These are phyloP conservation scores for Colletotrichum tanaceti DNA, from an alignment of 2,329 filamentous ascomycete species.

Conservation along the genomic window DNA sequence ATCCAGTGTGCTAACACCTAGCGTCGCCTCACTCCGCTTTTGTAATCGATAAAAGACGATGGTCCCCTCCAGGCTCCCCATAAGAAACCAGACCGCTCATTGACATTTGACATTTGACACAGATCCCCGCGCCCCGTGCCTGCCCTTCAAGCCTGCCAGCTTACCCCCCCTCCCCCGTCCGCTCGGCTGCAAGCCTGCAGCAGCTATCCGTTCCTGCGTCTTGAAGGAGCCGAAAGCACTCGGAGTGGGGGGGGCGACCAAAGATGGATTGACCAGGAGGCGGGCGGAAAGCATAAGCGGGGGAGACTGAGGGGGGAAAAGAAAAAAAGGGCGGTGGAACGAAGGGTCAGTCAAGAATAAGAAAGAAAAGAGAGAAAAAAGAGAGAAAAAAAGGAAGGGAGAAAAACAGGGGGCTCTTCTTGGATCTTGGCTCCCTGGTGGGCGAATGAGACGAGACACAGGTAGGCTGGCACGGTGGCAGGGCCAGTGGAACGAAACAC, in stretches of 20 bases:
- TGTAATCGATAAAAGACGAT: conserved; percentile 10
- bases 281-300: background rate
- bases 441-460: background rate
- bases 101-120: background rate
- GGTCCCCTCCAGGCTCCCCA: background rate
- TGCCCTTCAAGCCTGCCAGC: too few relatives aligned
- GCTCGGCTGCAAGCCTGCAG: background rate
- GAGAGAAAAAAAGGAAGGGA: too few relatives aligned
- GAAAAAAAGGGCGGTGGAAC: too few relatives aligned
- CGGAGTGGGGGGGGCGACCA: background rate
- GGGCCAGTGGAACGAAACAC: background rate
- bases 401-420: background rate
- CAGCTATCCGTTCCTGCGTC: conserved; percentile 2
- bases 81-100: background rate
- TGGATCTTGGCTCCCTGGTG: background rate
- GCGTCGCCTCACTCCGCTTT: too few relatives aligned
- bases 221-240: background rate
- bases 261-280: background rate
- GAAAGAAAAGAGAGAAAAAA: too few relatives aligned
- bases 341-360: too few relatives aligned
- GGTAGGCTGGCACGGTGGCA: background rate
- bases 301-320: too few relatives aligned
- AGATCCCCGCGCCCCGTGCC: background rate
- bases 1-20: background rate
- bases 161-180: background rate